phyloP scores from a whole-genome alignment of 139 green algal genomes.

The Yamagishiella unicocca region DNA sequence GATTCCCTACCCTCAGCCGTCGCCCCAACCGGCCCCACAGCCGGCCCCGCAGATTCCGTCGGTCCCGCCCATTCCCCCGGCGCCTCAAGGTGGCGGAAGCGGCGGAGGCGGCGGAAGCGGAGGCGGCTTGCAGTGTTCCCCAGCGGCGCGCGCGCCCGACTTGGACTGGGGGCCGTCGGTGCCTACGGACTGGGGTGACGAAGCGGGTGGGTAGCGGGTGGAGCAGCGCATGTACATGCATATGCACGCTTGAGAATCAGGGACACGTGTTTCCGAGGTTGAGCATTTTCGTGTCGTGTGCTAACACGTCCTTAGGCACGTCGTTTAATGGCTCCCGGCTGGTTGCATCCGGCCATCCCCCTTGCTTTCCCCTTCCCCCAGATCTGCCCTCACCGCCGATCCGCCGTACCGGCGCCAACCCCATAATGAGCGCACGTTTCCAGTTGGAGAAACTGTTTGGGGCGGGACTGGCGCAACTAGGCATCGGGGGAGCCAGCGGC shows the following conservation, averaged over 20 bases:
- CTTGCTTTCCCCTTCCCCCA: neutral
- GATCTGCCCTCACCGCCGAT: neutral
- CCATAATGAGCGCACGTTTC: slow-evolving; percentile 15
- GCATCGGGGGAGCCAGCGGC: neutral
- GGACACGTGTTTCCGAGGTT: too few species aligned
- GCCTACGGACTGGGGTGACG: slow-evolving; percentile 13
- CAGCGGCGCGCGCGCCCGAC: neutral
- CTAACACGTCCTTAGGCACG: too few species aligned
- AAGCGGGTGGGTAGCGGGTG: slow-evolving; percentile 19
- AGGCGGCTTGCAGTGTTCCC: neutral
- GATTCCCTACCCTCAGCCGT: neutral
- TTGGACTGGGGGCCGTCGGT: neutral
- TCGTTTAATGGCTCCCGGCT: too few species aligned
- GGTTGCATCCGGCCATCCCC: too few species aligned
- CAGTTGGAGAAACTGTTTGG: slow-evolving; percentile 42
- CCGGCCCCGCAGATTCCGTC: neutral
- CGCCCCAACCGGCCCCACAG: neutral
- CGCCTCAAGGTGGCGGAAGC: neutral
- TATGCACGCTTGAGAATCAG: too few species aligned
- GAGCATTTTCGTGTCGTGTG: too few species aligned
- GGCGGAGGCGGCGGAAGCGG: neutral
- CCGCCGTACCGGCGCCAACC: slow-evolving; percentile 36
- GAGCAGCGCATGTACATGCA: too few species aligned
- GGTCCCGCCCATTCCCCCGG: neutral
- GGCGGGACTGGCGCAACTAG: neutral